Base-by-base conservation (phyloP, 805 yeast species). In the Clavispora santaluciae region DNA sequence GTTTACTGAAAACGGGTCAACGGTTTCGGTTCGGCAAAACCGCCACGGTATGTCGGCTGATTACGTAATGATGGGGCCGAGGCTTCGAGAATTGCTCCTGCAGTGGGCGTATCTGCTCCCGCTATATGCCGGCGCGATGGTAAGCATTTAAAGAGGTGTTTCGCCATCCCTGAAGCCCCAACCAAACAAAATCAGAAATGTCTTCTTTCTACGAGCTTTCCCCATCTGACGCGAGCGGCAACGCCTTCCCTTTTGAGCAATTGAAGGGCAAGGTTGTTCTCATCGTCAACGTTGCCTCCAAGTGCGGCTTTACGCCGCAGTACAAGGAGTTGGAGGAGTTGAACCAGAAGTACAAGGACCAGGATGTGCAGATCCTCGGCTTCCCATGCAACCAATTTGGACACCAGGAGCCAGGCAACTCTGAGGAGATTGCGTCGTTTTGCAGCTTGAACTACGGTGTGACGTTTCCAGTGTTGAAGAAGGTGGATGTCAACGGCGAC, bases 401-500 rank as follows among this genome's bases (percentile, higher is more conserved):
- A 22, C 49, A 54, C 40, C 73, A 69, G 52, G 75, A 69, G 51
- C 73, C 73, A 21, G 72, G 72, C 3, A 39, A 47, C 13, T 53
- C 60, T 24, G 70, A 79, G 42, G 89, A 85, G 55, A 86, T 87
- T 49, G 80, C 78, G 16, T 62, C 72, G 35, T 85, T 84, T 67
- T 89, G 96, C 64, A 64, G 76, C 33, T 57, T 80, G 55, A 89
- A 87, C 70, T 93, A 81, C 61, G 96, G 96, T 40, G 97, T 91
- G 31, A 70, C 84, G 13, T 91, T 93, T 82, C 96, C 96, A 22
- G 75, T 91, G 23, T 68, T 91, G 77, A 73, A 77, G 60, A 91
- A 90, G 73, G 63, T 89, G 44, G 89, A 90, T 31, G 98, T 93
- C 52, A 93, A 91, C 61, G 99, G 99, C 38, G 64, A 72, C 46